These are phyloP conservation scores for Cyberlindnera americana DNA, from an alignment of 805 yeast species.

Conservation along the genomic window DNA sequence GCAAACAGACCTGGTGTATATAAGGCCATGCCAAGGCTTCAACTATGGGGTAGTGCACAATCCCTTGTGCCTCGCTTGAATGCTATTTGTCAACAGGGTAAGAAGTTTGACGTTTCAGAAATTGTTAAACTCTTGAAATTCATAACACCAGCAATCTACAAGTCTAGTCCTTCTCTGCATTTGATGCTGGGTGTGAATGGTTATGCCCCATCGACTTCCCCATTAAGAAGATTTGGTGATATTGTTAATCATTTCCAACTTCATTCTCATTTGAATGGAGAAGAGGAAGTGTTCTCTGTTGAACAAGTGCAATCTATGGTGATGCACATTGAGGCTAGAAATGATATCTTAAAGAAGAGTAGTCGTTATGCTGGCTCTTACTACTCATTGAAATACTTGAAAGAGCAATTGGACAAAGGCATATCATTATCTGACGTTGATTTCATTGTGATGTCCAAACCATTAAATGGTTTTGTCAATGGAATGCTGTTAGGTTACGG, in stretches of 20 bases:
- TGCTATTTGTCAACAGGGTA: slow-evolving; percentile 7
- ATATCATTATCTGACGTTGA: slow-evolving; percentile 4
- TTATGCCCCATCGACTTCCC: slow-evolving; percentile 83
- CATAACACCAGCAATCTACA: slow-evolving; percentile 50
- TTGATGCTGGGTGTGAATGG: slow-evolving; percentile 56
- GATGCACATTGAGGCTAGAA: slow-evolving; percentile 43
- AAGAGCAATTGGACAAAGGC: slow-evolving; percentile 14
- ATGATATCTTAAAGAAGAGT: slow-evolving; percentile 34
- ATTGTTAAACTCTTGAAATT: slow-evolving; percentile 41
- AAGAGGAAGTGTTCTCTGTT: slow-evolving; percentile 29
- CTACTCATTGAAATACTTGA: slow-evolving; percentile 35
- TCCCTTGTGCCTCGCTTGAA: slow-evolving; percentile 26
- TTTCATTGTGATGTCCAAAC: slow-evolving; percentile 40
- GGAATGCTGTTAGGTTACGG: slow-evolving; percentile 31
- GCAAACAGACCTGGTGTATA: slow-evolving; percentile 52
- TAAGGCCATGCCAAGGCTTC: slow-evolving; percentile 25
- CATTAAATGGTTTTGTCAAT: slow-evolving; percentile 34
- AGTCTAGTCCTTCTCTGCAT: slow-evolving; percentile 47
- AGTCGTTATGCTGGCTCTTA: slow-evolving; percentile 31
- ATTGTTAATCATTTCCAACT: slow-evolving; percentile 77
- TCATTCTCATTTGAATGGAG: slow-evolving; percentile 38
- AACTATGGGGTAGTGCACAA: slow-evolving; percentile 26
- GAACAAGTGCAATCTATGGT: slow-evolving; percentile 35
- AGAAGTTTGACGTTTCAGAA: slow-evolving; percentile 32
- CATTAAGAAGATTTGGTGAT: slow-evolving; percentile 81